Percentiles rank a stretch among this genome's conserved stretches.
Conservation (phyloP, 768 basidiomycete species). For the Harrya chromipes region DNA sequence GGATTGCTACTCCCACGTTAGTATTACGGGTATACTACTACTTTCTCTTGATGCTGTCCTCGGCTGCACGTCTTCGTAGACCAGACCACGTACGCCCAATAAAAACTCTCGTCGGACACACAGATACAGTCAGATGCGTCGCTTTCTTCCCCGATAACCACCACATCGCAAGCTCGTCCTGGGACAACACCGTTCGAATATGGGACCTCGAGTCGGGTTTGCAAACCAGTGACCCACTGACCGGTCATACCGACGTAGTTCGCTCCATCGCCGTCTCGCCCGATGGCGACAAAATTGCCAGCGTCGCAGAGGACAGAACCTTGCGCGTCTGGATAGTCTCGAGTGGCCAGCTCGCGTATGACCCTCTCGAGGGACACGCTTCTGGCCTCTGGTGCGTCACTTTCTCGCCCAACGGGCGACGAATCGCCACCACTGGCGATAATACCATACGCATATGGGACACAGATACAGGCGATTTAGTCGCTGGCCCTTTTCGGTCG, state of each 20-base stretch:
- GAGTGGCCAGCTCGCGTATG: slow-evolving; percentile 17
- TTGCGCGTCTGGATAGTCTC: slow-evolving; percentile 28
- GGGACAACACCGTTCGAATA: slow-evolving; percentile 26
- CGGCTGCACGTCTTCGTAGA: slow-evolving; percentile 17
- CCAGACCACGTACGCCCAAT: slow-evolving; percentile 26
- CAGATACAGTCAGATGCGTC: slow-evolving; percentile 24
- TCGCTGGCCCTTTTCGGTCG: slow-evolving; percentile 28
- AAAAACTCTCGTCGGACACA: slow-evolving; percentile 32
- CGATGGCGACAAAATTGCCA: slow-evolving; percentile 25
- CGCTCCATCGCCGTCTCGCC: slow-evolving; percentile 31
- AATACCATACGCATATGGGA: slow-evolving; percentile 34
- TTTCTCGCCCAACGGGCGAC: slow-evolving; percentile 31
- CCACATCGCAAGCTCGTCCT: slow-evolving; percentile 23
- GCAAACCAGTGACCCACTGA: slow-evolving; percentile 13
- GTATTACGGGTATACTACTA: too few relatives aligned
- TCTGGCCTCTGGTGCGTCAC: slow-evolving; percentile 28
- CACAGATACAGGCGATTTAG: slow-evolving; percentile 22
- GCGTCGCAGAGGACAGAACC: slow-evolving; percentile 28
- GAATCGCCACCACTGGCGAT: slow-evolving; percentile 33
- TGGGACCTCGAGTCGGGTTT: slow-evolving; percentile 25
- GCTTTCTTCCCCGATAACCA: slow-evolving; percentile 29
- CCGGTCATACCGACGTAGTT: slow-evolving; percentile 28
- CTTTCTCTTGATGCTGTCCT: slow-evolving; percentile 18
- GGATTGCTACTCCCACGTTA: too few relatives aligned
- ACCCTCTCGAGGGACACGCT: slow-evolving; percentile 27